These are phyloP conservation scores for Auricularia auricula-judae DNA, from an alignment of 768 basidiomycete species.

Conservation along the genomic window DNA sequence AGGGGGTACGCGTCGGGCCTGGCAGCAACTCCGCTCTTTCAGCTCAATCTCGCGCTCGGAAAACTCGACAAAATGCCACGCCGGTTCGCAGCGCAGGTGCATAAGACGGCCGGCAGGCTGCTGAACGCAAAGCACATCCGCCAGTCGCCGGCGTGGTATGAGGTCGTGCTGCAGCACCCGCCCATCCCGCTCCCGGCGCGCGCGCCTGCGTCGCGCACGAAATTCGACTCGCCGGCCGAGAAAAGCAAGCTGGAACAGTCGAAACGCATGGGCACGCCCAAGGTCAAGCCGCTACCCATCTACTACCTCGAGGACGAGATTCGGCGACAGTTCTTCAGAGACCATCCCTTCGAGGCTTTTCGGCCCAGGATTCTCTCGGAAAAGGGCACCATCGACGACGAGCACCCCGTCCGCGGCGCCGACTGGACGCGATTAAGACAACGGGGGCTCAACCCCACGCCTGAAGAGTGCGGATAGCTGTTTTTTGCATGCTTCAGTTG, in stretches of 20 bases:
- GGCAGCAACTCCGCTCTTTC: background rate
- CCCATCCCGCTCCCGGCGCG: constrained; percentile 77
- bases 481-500: constrained; percentile 1
- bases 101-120: constrained; percentile 75
- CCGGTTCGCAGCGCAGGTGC: constrained; percentile 77
- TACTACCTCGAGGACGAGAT: constrained; percentile 77
- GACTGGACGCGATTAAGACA: constrained; percentile 76
- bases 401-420: constrained; percentile 44
- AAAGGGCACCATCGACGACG: constrained; percentile 40
- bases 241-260: constrained; percentile 1
- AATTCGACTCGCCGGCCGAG: constrained; percentile 32
- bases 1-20: background rate
- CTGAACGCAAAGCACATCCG: constrained; percentile 53
- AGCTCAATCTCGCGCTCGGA: background rate
- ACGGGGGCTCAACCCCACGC: constrained; percentile 66
- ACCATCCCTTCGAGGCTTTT: constrained; percentile 95
- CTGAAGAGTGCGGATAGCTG: constrained; percentile 70
- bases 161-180: constrained; percentile 79
- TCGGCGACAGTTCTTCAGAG: constrained; percentile 83
- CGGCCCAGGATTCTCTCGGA: constrained; percentile 72
- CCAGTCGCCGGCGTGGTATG: constrained; percentile 69
- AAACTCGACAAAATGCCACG: constrained; percentile 44
- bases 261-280: constrained; percentile 10
- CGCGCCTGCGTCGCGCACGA: constrained; percentile 46
- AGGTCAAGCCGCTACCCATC: constrained; percentile 41